Evolutionary conservation across 1,284 basidiomycete species (phyloP).

Genomic region (Malassezia restricta): DNA sequence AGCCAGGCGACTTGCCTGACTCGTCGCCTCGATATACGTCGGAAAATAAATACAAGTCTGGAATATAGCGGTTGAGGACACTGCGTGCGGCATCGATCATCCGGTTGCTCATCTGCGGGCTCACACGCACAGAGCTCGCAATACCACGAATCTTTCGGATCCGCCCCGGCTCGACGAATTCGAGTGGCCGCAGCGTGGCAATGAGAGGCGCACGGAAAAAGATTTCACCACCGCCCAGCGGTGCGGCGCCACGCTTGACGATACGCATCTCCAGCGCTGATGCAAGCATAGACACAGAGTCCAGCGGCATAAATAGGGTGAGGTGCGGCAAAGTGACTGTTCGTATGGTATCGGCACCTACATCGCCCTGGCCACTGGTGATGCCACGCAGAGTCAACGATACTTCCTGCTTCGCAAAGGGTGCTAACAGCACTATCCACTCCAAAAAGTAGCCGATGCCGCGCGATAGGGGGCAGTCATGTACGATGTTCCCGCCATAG

Average conservation of each 20-base stretch:
- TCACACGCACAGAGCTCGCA: constrained; percentile 64
- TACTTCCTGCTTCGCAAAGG: constrained; percentile 81
- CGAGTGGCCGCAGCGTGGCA: constrained; percentile 66
- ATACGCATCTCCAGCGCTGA: constrained; percentile 55
- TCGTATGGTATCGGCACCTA: constrained; percentile 64
- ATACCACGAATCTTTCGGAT: constrained; percentile 90
- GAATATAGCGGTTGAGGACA: constrained; percentile 87
- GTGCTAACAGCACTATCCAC: constrained; percentile 74
- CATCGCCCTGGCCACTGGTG: constrained; percentile 58
- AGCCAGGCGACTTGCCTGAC: constrained; percentile 92
- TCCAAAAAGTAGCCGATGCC: constrained; percentile 91
- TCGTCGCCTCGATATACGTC: constrained; percentile 97
- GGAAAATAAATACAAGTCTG: constrained; percentile 94
- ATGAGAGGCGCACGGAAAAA: constrained; percentile 86
- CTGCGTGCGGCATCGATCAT: constrained; percentile 89
- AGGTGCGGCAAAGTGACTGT: constrained; percentile 87
- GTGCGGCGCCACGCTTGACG: constrained; percentile 79
- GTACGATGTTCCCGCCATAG: constrained; percentile 65
- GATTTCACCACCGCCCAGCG: constrained; percentile 80
- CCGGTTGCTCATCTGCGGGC: constrained; percentile 89
- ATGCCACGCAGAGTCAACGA: constrained; percentile 72
- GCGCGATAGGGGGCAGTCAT: constrained; percentile 75
- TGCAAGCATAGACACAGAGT: constrained; percentile 19
- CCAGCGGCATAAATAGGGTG: constrained; percentile 56
- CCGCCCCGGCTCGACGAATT: constrained; percentile 79